Percentiles rank a stretch among this genome's conserved stretches.
Conservation (phyloP, 495 filamentous ascomycete genomes). For the Penicillium verhagenii region DNA sequence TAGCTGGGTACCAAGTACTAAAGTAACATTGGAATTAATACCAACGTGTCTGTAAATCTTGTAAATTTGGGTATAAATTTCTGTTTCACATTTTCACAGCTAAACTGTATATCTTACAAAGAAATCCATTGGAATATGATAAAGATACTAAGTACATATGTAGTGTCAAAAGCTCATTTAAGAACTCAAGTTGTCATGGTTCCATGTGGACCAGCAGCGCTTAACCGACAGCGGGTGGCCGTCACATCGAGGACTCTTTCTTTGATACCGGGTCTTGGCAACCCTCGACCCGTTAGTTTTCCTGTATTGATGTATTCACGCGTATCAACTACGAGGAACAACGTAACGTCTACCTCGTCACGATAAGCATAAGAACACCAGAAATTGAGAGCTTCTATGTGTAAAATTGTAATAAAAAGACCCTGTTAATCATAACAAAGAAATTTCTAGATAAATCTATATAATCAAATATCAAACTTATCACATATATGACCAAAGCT, state of each 20-base stretch:
- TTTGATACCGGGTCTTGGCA: constrained; percentile 5
- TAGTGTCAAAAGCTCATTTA: too few relatives aligned
- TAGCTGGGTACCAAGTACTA: too few relatives aligned
- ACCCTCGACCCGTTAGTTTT: constrained; percentile 3
- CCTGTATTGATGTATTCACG: not conserved
- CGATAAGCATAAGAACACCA: too few relatives aligned
- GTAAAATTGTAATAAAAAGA: too few relatives aligned
- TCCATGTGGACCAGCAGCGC: constrained; percentile 2
- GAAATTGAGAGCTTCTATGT: not conserved
- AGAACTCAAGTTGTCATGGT: not conserved
- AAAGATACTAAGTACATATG: too few relatives aligned
- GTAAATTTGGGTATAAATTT: too few relatives aligned
- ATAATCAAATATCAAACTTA: not conserved
- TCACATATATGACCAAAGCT: not conserved
- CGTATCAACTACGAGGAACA: too few relatives aligned
- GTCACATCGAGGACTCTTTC: not conserved
- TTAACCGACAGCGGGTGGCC: constrained; percentile 7
- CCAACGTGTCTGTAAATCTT: too few relatives aligned
- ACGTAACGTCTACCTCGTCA: too few relatives aligned
- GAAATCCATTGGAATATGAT: not conserved
- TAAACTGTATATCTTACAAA: not conserved
- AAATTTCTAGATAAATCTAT: not conserved
- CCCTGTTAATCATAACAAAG: not conserved
- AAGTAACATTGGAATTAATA: too few relatives aligned
- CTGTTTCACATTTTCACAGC: not conserved